These are phyloP conservation scores for Baorangia bicolor DNA, from an alignment of 768 basidiomycete genomes.

Conservation along the genomic window DNA sequence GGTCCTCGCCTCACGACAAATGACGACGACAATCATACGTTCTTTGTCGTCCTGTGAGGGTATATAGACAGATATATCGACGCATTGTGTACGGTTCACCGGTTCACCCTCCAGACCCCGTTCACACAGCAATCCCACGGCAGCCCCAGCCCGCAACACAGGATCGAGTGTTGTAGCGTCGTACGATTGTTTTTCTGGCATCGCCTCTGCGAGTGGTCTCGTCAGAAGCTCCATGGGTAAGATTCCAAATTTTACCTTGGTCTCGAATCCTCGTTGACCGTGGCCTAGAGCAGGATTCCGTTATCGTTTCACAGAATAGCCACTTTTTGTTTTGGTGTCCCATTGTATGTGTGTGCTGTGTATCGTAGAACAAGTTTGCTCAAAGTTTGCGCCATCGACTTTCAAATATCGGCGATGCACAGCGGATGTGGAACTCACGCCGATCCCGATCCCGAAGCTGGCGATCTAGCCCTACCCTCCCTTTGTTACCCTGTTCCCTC, in stretches of 20 bases:
- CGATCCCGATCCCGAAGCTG: no score
- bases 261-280: neutral
- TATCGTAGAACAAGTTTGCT: neutral
- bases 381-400: neutral
- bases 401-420: neutral
- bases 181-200: neutral
- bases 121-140: slow-evolving; percentile 3
- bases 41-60: neutral
- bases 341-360: neutral
- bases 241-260: neutral
- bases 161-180: neutral
- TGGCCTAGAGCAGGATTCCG: no score
- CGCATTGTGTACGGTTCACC: neutral
- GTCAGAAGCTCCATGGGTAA: neutral
- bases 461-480: neutral
- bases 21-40: neutral
- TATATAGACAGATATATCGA: neutral
- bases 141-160: neutral
- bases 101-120: neutral
- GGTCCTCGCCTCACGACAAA: slow-evolving; percentile 5
- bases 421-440: neutral
- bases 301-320: neutral
- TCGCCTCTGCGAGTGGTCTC: neutral
- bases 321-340: neutral
- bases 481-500: neutral